A percentile compares a stretch with the other conserved stretches of the same genome.
phyloP scores from a whole-genome alignment of 2,329 filamentous ascomycete genomes.

The Calonectria pauciramosa region DNA sequence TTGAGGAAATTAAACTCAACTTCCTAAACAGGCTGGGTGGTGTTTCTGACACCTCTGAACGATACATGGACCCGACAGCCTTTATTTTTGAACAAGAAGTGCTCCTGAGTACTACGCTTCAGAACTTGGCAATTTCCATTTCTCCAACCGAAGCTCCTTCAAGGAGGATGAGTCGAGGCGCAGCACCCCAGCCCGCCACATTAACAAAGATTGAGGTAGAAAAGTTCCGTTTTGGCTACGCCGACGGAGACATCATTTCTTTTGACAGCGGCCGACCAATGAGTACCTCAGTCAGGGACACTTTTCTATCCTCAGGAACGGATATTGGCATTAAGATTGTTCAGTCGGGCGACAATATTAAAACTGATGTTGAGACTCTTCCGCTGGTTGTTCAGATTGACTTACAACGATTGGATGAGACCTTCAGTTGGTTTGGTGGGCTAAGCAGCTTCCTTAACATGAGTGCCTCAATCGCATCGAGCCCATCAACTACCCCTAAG shows the following conservation, averaged over 20 bases:
- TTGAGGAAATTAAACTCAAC: conserved; percentile 66
- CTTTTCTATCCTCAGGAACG: conserved; percentile 68
- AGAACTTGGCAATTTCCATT: conserved; percentile 56
- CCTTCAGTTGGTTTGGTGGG: conserved; percentile 89
- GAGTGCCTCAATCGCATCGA: conserved; percentile 85
- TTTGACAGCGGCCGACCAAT: conserved; percentile 71
- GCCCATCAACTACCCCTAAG: conserved; percentile 65
- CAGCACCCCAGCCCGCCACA: conserved; percentile 46
- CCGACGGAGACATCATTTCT: conserved; percentile 72
- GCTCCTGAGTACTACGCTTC: conserved; percentile 65
- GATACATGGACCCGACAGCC: conserved; percentile 56
- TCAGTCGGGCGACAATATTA: conserved; percentile 59
- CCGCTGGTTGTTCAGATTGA: conserved; percentile 84
- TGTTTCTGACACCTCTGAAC: conserved; percentile 64
- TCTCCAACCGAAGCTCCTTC: conserved; percentile 37
- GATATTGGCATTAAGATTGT: conserved; percentile 70
- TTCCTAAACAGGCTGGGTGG: conserved; percentile 69
- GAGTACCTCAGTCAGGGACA: conserved; percentile 71
- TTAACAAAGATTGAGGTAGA: conserved; percentile 62
- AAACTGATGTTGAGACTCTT: conserved; percentile 79
- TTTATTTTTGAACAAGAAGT: conserved; percentile 62
- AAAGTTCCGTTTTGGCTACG: conserved; percentile 74
- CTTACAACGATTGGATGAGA: conserved; percentile 85
- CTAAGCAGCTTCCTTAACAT: conserved; percentile 92
- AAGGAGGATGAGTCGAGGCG: conserved; percentile 23